A percentile compares a stretch with the other conserved stretches of the same genome.
These are phyloP conservation scores for Schizosaccharomyces pombe DNA, from an alignment of 805 yeast genomes.

Conservation along the genomic window ASM294v3 CU329670.1:3933501-3934000, in stretches of 20 bases:
- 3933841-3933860: background rate
- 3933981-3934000: background rate
- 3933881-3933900: too few species aligned
- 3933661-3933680: conserved; percentile 22
- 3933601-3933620: conserved; percentile 75
- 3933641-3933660: conserved; percentile 25
- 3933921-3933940: too few species aligned
- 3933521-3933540: conserved; percentile 35
- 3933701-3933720: conserved; percentile 20
- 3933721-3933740: conserved; percentile 65
- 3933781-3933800: conserved; percentile 49
- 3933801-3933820: conserved; percentile 48
- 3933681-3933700: background rate
- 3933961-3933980: background rate
- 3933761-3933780: conserved; percentile 25
- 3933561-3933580: conserved; percentile 43
- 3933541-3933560: conserved; percentile 50
- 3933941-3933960: background rate
- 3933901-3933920: too few species aligned
- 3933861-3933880: too few species aligned
- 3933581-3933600: conserved; percentile 57
- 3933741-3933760: conserved; percentile 61
- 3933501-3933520: conserved; percentile 30
- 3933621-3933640: conserved; percentile 34
- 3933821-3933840: conserved; percentile 4